Evolutionary conservation across 176 grass and related monocot genomes (phyloP).

Genomic region (Zizania latifolia): DNA sequence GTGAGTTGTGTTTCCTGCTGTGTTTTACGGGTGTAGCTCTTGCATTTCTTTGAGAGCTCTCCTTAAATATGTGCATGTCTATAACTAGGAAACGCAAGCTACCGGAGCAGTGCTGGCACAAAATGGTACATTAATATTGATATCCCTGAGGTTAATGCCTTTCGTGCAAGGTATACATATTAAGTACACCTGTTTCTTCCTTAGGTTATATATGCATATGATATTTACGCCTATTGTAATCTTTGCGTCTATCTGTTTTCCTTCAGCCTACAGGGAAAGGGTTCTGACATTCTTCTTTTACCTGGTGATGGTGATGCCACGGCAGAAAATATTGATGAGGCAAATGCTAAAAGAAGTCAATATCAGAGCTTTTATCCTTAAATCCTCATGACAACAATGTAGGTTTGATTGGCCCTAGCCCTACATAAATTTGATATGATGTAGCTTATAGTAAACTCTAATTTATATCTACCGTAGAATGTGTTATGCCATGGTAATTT

Average conservation of each 20-base stretch:
- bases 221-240: too few species aligned
- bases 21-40: too few species aligned
- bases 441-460: too few species aligned
- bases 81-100: not conserved
- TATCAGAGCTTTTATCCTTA: not conserved
- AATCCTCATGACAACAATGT: not conserved
- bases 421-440: too few species aligned
- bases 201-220: too few species aligned
- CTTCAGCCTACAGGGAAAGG: not conserved
- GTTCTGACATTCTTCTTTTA: not conserved
- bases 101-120: not conserved
- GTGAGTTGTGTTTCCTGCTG: not conserved
- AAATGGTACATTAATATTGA: slow-evolving; percentile 11
- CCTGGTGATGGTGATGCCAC: not conserved
- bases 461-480: too few species aligned
- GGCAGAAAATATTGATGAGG: not conserved
- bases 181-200: too few species aligned
- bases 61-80: too few species aligned
- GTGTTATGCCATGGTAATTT: too few species aligned
- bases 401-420: not conserved
- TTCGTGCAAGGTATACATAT: not conserved
- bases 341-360: not conserved
- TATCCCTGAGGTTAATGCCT: not conserved
- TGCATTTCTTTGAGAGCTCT: too few species aligned
- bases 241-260: too few species aligned